Evolutionary conservation across 495 filamentous ascomycete species (phyloP).

Genomic region (Xylaria scruposa): DNA sequence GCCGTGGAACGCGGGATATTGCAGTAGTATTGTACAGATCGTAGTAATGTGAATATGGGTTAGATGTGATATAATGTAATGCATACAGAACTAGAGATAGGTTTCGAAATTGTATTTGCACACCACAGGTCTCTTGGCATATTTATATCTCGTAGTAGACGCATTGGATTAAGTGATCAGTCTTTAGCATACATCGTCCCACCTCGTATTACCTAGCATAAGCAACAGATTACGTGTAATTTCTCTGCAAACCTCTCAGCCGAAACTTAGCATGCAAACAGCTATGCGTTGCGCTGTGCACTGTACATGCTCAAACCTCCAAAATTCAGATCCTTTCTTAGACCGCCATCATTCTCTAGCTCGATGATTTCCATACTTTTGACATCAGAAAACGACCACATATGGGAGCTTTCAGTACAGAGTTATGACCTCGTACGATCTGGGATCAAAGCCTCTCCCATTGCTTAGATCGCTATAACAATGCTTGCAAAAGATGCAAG

Average conservation of each 20-base stretch:
- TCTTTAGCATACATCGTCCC: conserved; percentile 26
- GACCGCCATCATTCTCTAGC: conserved; percentile 17
- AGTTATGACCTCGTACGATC: not conserved
- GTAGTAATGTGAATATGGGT: not conserved
- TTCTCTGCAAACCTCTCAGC: conserved; percentile 16
- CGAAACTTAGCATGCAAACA: conserved; percentile 23
- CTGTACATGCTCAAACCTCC: conserved; percentile 26
- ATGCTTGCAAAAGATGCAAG: conserved; percentile 18
- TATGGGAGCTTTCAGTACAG: not conserved
- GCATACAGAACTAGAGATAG: not conserved
- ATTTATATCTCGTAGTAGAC: not conserved
- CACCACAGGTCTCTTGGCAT: not conserved
- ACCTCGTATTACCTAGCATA: conserved; percentile 18
- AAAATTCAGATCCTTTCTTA: conserved; percentile 25
- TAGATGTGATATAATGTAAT: conserved; percentile 8
- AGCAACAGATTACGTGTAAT: conserved; percentile 26
- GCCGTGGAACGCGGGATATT: not conserved
- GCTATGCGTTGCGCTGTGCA: conserved; percentile 27
- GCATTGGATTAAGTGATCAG: conserved; percentile 6
- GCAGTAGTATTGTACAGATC: not conserved
- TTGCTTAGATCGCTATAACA: conserved; percentile 14
- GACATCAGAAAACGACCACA: conserved; percentile 3
- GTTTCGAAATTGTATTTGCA: not conserved
- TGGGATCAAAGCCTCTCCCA: not conserved
- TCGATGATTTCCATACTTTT: not conserved